Evolutionary conservation across 2,329 filamentous ascomycete genomes (phyloP).

Genomic region (Capronia epimyces): DNA sequence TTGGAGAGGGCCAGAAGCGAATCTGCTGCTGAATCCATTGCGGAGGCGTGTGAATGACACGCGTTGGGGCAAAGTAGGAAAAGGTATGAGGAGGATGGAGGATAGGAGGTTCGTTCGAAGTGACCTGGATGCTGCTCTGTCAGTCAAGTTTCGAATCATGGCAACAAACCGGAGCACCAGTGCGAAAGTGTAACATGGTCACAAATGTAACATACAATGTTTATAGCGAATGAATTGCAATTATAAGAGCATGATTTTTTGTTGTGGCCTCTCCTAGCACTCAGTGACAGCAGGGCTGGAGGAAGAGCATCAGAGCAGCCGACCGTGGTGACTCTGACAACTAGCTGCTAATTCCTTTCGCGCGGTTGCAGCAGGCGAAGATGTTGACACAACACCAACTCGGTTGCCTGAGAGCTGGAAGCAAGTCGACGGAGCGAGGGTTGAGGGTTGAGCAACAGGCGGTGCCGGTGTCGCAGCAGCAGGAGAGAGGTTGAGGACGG

Average conservation of each 20-base stretch:
- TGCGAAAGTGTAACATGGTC: not conserved
- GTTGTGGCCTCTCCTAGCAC: conserved; percentile 5
- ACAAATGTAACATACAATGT: conserved; percentile 5
- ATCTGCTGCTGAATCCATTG: conserved; percentile 39
- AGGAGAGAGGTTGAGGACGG: not conserved
- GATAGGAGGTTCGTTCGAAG: not conserved
- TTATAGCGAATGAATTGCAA: conserved; percentile 7
- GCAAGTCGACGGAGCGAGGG: not conserved
- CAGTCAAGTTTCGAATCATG: not conserved
- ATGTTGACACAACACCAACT: not conserved
- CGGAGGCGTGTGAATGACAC: not conserved
- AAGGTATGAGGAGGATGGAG: not conserved
- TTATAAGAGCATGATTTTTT: conserved; percentile 15
- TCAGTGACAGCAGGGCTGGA: conserved; percentile 8
- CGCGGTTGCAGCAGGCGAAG: not conserved
- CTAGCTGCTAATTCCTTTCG: not conserved
- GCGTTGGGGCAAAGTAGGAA: not conserved
- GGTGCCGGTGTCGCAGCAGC: not conserved
- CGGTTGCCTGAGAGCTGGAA: not conserved
- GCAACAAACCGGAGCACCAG: not conserved
- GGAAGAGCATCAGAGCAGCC: not conserved
- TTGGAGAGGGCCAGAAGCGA: conserved; percentile 34
- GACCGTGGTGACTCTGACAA: not conserved
- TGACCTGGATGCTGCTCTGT: conserved; percentile 1
- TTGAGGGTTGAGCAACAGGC: not conserved